These are phyloP conservation scores for Monilinia fructicola DNA, from an alignment of 2,329 filamentous ascomycete species.

Conservation along the genomic window DNA sequence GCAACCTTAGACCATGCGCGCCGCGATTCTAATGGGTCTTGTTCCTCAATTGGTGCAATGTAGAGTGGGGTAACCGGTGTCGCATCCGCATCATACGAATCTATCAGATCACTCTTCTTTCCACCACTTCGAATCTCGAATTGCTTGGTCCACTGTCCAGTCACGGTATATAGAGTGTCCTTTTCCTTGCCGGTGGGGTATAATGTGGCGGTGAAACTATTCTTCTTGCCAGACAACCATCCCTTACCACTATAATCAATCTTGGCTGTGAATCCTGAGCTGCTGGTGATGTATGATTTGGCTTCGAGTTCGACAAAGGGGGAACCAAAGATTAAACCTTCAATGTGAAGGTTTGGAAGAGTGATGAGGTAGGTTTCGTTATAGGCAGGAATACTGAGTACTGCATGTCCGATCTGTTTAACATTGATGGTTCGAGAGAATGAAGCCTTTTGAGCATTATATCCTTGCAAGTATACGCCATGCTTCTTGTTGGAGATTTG, in stretches of 20 bases:
- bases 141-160: slow-evolving; percentile 85
- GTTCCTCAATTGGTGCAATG: slow-evolving; percentile 70
- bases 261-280: slow-evolving; percentile 80
- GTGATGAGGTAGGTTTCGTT: slow-evolving; percentile 77
- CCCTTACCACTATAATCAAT: slow-evolving; percentile 93
- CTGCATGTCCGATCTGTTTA: slow-evolving; percentile 88
- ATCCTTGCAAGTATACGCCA: slow-evolving; percentile 77
- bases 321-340: slow-evolving; percentile 81
- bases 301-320: slow-evolving; percentile 92
- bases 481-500: slow-evolving; percentile 84
- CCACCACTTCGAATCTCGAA: slow-evolving; percentile 74
- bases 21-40: slow-evolving; percentile 84
- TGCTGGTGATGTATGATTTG: slow-evolving; percentile 80
- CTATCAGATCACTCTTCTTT: slow-evolving; percentile 55
- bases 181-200: slow-evolving; percentile 70
- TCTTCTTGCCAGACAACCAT: slow-evolving; percentile 95
- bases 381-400: slow-evolving; percentile 67
- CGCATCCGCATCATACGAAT: slow-evolving; percentile 60
- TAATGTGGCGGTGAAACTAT: slow-evolving; percentile 75
- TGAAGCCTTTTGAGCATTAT: slow-evolving; percentile 94
- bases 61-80: slow-evolving; percentile 64
- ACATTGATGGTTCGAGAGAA: slow-evolving; percentile 93
- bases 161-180: slow-evolving; percentile 74
- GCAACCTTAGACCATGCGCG: slow-evolving; percentile 87
- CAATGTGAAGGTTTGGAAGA: slow-evolving; percentile 86